Evolutionary conservation across 768 basidiomycete species (phyloP), one percentile per base, ranked within the genome.

Genomic region (Pleurotus tuber-regium): DNA sequence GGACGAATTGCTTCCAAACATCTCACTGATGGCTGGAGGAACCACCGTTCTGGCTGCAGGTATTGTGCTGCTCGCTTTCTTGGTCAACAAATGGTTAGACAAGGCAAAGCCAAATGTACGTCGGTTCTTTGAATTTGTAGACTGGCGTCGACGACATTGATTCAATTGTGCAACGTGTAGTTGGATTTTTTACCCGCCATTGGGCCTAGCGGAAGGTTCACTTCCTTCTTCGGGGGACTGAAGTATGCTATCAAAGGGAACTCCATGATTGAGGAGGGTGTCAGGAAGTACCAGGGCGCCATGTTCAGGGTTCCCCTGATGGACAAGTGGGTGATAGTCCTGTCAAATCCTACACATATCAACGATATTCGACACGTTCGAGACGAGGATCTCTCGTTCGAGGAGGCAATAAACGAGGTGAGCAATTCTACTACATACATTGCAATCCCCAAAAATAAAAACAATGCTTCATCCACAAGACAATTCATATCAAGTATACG

Each of bases 121-220:
- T 18, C 12, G n/a, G n/a, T n/a, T n/a, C n/a, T n/a, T n/a, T n/a
- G n/a, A 14, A 36, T 36, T 14, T 18, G 14, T 11, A 31, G 28
- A n/a, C 21, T 19, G 4, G 18, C 21, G 2, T 9, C 18, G 10
- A 23, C 21, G 12, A 44, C 11, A 11, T 16, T 9, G 18, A n/a
- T 23, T 9, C 4, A n/a, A n/a, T 30, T 19, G n/a, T 23, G 12
- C 16, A n/a, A n/a, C n/a, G n/a, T n/a, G n/a, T 18, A 64, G 65
- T 43, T 66, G 9, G 50, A 43, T 33, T 59, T 57, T n/a, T 70
- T 76, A 31, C 73, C 72, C 11, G 62, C 71, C 8, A 56, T 72
- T 14, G 74, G 73, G 2, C 63, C 58, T n/a, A 64, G 66, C 11
- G 61, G 59, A 21, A 60, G 67, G 0, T 35, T 71, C 14, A 53